Percentiles rank a stretch among this genome's conserved stretches.
These are phyloP conservation scores for Cystofilobasidium macerans DNA, from an alignment of 768 basidiomycete genomes.

Conservation along the genomic window DNA sequence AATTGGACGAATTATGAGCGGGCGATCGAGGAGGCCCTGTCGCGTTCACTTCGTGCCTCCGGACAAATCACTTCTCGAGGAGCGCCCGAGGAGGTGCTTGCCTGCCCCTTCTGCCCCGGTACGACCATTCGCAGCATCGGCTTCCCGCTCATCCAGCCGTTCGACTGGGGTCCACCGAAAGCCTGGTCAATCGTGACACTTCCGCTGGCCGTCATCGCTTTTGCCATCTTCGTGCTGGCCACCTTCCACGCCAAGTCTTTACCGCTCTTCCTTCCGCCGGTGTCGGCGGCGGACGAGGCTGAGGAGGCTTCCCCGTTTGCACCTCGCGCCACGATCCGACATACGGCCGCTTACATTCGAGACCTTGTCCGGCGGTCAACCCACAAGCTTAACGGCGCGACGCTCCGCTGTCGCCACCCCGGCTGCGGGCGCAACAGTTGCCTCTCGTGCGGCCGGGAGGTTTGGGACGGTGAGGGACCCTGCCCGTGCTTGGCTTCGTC, in stretches of 20 bases:
- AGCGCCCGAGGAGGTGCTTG: not conserved
- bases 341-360: not conserved
- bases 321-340: not conserved
- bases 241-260: not conserved
- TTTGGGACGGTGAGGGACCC: slow-evolving; percentile 12
- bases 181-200: not conserved
- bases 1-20: slow-evolving; percentile 10
- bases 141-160: not conserved
- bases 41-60: not conserved
- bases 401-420: not conserved
- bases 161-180: slow-evolving; percentile 1
- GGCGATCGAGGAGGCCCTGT: slow-evolving; percentile 12
- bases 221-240: not conserved
- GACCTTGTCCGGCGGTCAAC: not conserved
- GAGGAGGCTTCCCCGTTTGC: not conserved
- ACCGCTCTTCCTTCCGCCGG: not conserved
- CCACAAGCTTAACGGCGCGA: not conserved
- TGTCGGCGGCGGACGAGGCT: not conserved
- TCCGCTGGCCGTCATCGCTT: not conserved
- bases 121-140: not conserved
- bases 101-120: slow-evolving; percentile 20
- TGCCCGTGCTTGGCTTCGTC: slow-evolving; percentile 2
- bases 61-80: no score
- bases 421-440: slow-evolving; percentile 21
- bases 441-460: slow-evolving; percentile 13